Evolutionary conservation across 768 basidiomycete genomes (phyloP).

Genomic region (Mycena filopes): DNA sequence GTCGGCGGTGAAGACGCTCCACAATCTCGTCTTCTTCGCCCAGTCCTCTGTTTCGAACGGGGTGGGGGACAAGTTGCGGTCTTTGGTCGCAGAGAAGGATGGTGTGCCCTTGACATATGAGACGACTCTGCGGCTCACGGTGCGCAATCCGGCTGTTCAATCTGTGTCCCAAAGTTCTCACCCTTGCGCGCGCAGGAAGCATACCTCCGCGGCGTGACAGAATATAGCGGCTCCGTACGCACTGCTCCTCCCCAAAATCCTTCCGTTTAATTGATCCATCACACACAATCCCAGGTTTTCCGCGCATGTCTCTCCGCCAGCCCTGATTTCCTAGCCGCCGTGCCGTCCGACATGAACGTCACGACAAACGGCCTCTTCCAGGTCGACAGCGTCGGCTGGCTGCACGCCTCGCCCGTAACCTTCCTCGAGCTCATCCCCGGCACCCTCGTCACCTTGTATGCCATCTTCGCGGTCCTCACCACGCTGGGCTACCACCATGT

Average conservation of each 20-base stretch:
- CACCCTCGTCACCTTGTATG: not conserved
- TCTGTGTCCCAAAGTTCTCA: too few species aligned
- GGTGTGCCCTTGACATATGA: not conserved
- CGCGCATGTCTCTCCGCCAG: conserved; percentile 4
- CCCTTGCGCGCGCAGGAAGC: not conserved
- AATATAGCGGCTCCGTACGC: conserved; percentile 7
- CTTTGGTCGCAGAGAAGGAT: not conserved
- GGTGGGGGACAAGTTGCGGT: not conserved
- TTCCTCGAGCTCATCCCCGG: not conserved
- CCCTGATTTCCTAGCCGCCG: not conserved
- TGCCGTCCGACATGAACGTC: not conserved
- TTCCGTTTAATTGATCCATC: too few species aligned
- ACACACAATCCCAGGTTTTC: conserved; percentile 4
- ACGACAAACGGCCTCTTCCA: not conserved
- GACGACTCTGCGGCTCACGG: not conserved
- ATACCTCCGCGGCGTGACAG: not conserved
- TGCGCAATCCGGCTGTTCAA: not conserved
- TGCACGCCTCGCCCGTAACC: not conserved
- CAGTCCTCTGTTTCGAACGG: not conserved
- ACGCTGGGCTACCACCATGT: not conserved
- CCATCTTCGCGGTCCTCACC: not conserved
- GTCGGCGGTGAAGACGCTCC: not conserved
- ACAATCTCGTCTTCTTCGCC: not conserved
- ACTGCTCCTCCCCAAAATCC: not conserved
- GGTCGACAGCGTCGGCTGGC: not conserved